phyloP scores from a whole-genome alignment of 75 land plant genomes.

The Picea sitchensis region DNA sequence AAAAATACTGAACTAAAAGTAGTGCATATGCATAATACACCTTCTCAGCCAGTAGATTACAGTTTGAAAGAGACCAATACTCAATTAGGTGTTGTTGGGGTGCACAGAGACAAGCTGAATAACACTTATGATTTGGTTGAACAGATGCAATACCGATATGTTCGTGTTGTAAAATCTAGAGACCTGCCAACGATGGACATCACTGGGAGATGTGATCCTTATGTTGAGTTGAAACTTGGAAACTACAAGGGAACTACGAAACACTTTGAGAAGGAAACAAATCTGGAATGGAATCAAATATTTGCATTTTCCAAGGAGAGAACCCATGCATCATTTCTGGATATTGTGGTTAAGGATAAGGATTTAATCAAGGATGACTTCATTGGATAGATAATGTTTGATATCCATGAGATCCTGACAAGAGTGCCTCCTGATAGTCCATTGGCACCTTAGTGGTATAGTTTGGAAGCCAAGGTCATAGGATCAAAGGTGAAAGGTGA shows the following conservation, averaged over 20 bases:
- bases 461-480: slow-evolving; percentile 23
- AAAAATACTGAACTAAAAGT: too few relatives aligned
- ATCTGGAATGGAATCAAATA: slow-evolving; percentile 37
- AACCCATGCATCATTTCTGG: slow-evolving; percentile 14
- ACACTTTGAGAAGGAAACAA: slow-evolving; percentile 8
- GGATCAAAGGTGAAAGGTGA: slow-evolving; percentile 21
- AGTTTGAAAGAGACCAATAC: slow-evolving; percentile 24
- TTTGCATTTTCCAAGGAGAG: slow-evolving; percentile 33
- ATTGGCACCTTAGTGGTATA: slow-evolving; percentile 40
- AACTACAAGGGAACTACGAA: slow-evolving; percentile 15
- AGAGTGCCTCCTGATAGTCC: slow-evolving; percentile 43
- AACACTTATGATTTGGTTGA: slow-evolving; percentile 31
- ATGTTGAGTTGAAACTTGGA: slow-evolving; percentile 11
- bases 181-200: slow-evolving; percentile 14
- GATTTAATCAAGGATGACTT: slow-evolving; percentile 28
- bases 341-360: slow-evolving; percentile 26
- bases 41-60: slow-evolving; percentile 10
- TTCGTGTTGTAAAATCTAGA: slow-evolving; percentile 24
- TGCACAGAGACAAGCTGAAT: too few relatives aligned
- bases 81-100: not conserved
- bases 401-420: slow-evolving; percentile 25
- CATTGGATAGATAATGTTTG: slow-evolving; percentile 24
- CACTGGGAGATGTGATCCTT: slow-evolving; percentile 8
- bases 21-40: too few relatives aligned
- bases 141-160: slow-evolving; percentile 26